Evolutionary conservation across 129 eudicot genomes (phyloP).

Genomic region (Saposhnikovia divaricata): DNA sequence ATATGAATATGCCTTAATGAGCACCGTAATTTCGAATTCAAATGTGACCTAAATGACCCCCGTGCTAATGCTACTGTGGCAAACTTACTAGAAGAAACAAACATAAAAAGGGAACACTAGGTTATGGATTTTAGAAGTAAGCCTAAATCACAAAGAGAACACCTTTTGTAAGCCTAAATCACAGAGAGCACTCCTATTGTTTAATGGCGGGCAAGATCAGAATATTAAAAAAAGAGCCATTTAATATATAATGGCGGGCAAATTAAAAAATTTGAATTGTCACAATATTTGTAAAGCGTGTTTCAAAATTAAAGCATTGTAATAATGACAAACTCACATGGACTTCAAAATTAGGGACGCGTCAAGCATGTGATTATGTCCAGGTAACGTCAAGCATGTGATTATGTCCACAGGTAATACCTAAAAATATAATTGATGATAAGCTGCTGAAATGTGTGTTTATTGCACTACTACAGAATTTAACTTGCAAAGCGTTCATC

Average conservation of each 20-base stretch:
- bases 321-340: neutral
- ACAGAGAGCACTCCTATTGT: no score
- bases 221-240: no score
- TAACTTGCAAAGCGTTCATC: no score
- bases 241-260: no score
- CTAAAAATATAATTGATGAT: neutral
- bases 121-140: neutral
- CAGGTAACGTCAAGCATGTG: neutral
- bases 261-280: no score
- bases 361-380: no score
- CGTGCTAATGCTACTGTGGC: neutral
- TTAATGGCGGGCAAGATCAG: no score
- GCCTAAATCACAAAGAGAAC: no score
- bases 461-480: no score
- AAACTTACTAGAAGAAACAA: neutral
- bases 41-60: neutral
- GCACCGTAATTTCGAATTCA: neutral
- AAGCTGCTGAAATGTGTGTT: no score
- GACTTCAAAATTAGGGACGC: neutral
- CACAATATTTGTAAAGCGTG: no score
- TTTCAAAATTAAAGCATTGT: neutral
- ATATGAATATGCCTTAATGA: conserved; percentile 22
- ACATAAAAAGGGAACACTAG: neutral
- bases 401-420: neutral
- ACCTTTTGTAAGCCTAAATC: no score